phyloP scores from a whole-genome alignment of 805 yeast genomes.

The Starmerella etchellsii region DNA sequence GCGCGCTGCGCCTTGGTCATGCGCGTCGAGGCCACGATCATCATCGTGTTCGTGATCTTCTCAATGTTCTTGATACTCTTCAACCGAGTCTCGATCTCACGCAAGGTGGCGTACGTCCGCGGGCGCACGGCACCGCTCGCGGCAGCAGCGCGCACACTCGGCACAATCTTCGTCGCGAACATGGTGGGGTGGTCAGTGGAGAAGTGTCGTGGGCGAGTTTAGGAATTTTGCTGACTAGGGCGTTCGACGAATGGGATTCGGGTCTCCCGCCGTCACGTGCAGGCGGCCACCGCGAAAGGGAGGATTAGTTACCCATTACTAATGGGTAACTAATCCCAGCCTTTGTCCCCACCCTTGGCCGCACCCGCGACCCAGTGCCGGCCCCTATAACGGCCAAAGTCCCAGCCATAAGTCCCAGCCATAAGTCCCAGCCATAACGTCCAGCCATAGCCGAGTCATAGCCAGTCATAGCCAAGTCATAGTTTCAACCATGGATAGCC shows the following conservation, averaged over 20 bases:
- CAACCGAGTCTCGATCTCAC: conserved; percentile 96
- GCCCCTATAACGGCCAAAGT: no score
- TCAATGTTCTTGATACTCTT: conserved; percentile 98
- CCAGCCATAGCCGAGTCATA: no score
- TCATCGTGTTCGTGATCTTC: conserved; percentile 99
- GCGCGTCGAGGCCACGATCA: conserved; percentile 96
- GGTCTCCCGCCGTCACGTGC: no score
- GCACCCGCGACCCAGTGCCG: no score
- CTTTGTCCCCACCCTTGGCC: no score
- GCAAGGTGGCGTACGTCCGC: conserved; percentile 81
- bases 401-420: no score
- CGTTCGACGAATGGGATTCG: conserved; percentile 3
- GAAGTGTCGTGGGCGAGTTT: neutral
- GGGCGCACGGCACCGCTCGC: conserved; percentile 6
- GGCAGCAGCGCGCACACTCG: conserved; percentile 7
- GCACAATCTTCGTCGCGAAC: conserved; percentile 17
- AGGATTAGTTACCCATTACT: no score
- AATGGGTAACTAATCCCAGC: no score
- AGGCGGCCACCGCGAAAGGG: no score
- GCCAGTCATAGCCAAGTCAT: no score
- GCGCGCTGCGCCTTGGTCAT: conserved; percentile 91
- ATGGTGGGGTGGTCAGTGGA: conserved; percentile 1
- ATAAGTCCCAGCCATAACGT: no score
- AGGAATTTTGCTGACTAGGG: conserved; percentile 4
- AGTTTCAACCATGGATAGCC: no score